Percentiles rank a stretch among this genome's conserved stretches.
These are phyloP conservation scores for Astrothelium subdiscretum DNA, from an alignment of 495 filamentous ascomycete genomes.

Conservation along the genomic window DNA sequence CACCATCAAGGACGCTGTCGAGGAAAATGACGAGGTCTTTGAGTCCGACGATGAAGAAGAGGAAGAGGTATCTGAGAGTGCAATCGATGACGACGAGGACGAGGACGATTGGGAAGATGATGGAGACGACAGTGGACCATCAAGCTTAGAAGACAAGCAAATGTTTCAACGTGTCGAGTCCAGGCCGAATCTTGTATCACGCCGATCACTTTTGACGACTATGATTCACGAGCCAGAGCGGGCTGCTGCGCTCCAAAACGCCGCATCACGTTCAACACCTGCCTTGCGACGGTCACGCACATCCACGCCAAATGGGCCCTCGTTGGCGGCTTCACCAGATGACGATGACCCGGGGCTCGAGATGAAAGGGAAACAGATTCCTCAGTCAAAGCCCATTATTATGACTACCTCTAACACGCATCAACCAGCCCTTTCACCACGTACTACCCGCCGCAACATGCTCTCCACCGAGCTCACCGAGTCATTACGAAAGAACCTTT, in stretches of 20 bases:
- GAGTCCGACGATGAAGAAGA: constrained; percentile 43
- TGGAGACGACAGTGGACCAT: constrained; percentile 71
- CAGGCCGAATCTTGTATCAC: constrained; percentile 69
- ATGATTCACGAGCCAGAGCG: constrained; percentile 71
- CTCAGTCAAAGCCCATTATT: constrained; percentile 78
- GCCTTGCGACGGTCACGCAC: constrained; percentile 68
- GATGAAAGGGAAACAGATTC: constrained; percentile 61
- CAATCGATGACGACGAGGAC: constrained; percentile 57
- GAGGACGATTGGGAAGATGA: constrained; percentile 94
- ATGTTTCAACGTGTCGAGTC: constrained; percentile 89
- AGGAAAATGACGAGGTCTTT: constrained; percentile 62
- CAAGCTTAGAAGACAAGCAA: constrained; percentile 64
- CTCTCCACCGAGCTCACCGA: constrained; percentile 83
- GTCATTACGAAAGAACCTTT: constrained; percentile 63
- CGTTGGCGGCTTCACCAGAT: constrained; percentile 61
- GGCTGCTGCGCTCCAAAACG: constrained; percentile 50
- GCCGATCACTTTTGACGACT: constrained; percentile 79
- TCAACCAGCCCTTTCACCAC: constrained; percentile 62
- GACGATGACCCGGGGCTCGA: constrained; percentile 51
- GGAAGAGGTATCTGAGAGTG: constrained; percentile 37
- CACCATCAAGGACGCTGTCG: constrained; percentile 42
- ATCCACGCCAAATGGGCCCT: constrained; percentile 61
- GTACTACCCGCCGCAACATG: constrained; percentile 94
- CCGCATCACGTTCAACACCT: constrained; percentile 68
- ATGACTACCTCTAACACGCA: constrained; percentile 57